Conservation (phyloP, 169 alveolate genomes). For the Cryptosporidium ryanae region DNA sequence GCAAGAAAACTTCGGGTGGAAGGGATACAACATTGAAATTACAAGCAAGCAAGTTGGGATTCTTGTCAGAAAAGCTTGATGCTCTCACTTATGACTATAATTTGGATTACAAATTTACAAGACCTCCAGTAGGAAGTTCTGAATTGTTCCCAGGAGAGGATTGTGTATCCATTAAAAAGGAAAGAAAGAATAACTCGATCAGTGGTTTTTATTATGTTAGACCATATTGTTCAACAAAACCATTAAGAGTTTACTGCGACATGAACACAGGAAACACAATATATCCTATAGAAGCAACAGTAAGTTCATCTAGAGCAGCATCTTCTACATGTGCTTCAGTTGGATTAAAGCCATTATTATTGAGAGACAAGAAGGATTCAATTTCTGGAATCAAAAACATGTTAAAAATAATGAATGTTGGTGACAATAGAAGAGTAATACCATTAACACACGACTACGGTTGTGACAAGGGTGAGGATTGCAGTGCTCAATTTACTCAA, state of each 20-base stretch:
- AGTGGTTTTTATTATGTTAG: slow-evolving; percentile 66
- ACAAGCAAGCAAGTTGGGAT: slow-evolving; percentile 62
- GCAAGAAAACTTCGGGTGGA: slow-evolving; percentile 63
- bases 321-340: slow-evolving; percentile 53
- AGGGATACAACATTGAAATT: slow-evolving; percentile 50
- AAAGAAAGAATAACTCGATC: slow-evolving; percentile 21
- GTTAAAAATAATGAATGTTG: slow-evolving; percentile 40
- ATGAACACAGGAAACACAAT: slow-evolving; percentile 73
- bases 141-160: slow-evolving; percentile 65
- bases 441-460: slow-evolving; percentile 72
- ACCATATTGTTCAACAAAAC: slow-evolving; percentile 70
- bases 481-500: slow-evolving; percentile 50
- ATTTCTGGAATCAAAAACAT: slow-evolving; percentile 48
- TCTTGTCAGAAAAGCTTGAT: slow-evolving; percentile 63
- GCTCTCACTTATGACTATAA: slow-evolving; percentile 26
- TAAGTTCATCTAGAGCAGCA: slow-evolving; percentile 60
- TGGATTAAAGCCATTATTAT: slow-evolving; percentile 57
- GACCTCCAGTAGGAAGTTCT: slow-evolving; percentile 57
- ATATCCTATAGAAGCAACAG: slow-evolving; percentile 53
- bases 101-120: slow-evolving; percentile 59
- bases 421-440: slow-evolving; percentile 58
- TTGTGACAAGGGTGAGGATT: slow-evolving; percentile 26
- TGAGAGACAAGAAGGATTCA: slow-evolving; percentile 67
- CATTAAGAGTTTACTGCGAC: slow-evolving; percentile 67
- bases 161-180: slow-evolving; percentile 64